These are phyloP conservation scores for Plasmodium ovale DNA, from an alignment of 169 alveolate species.

Conservation along the genomic window DNA sequence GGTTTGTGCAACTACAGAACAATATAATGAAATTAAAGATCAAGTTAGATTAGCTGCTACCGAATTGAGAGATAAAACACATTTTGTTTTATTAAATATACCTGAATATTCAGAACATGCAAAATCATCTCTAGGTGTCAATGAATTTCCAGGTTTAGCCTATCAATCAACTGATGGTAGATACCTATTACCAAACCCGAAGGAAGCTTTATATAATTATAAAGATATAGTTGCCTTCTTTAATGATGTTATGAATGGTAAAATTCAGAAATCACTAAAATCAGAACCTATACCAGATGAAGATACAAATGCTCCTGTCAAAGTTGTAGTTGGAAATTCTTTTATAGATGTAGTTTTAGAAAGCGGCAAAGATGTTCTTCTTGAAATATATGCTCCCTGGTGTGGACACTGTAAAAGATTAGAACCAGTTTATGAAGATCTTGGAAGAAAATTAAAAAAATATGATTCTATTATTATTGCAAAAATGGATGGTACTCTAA, in stretches of 20 bases:
- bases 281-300: slow-evolving; percentile 85
- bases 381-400: slow-evolving; percentile 86
- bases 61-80: slow-evolving; percentile 70
- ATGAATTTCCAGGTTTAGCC: slow-evolving; percentile 84
- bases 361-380: slow-evolving; percentile 79
- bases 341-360: slow-evolving; percentile 78
- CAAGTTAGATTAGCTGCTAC: slow-evolving; percentile 68
- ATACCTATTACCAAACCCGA: slow-evolving; percentile 76
- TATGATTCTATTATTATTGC: slow-evolving; percentile 82
- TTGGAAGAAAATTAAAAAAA: slow-evolving; percentile 79
- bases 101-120: slow-evolving; percentile 76
- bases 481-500: slow-evolving; percentile 84
- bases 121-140: slow-evolving; percentile 56
- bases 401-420: slow-evolving; percentile 87
- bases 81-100: slow-evolving; percentile 52
- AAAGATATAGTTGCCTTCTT: slow-evolving; percentile 79
- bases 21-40: slow-evolving; percentile 80
- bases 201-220: slow-evolving; percentile 53
- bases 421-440: slow-evolving; percentile 82
- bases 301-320: slow-evolving; percentile 80
- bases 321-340: slow-evolving; percentile 84
- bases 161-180: slow-evolving; percentile 83
- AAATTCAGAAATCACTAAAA: slow-evolving; percentile 79
- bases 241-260: slow-evolving; percentile 84
- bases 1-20: slow-evolving; percentile 84